These are phyloP conservation scores for Saccharomyces mikatae DNA, from an alignment of 805 yeast genomes.

Conservation along the genomic window DNA sequence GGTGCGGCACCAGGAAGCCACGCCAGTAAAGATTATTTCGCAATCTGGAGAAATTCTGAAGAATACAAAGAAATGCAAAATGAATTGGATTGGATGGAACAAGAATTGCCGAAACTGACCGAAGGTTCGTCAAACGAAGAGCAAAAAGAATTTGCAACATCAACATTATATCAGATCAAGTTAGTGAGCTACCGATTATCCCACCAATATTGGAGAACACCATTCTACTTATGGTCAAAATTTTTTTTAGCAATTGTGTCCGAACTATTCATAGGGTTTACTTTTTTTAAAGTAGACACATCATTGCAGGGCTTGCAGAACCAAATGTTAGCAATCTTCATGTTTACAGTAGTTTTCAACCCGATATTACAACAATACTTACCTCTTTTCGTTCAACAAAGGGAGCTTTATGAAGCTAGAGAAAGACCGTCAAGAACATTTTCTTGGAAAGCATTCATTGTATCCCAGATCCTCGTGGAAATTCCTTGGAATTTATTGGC, in stretches of 20 bases:
- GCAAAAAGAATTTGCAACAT: conserved; percentile 35
- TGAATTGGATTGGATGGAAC: conserved; percentile 55
- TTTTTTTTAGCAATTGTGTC: conserved; percentile 40
- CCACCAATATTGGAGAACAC: conserved; percentile 57
- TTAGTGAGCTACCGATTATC: conserved; percentile 44
- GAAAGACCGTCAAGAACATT: conserved; percentile 61
- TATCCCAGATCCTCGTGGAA: conserved; percentile 52
- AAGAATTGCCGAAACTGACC: conserved; percentile 37
- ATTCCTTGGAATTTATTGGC: conserved; percentile 48
- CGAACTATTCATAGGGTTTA: conserved; percentile 55
- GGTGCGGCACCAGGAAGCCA: conserved; percentile 72
- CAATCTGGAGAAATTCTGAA: conserved; percentile 60
- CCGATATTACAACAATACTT: conserved; percentile 50
- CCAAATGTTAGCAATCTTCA: conserved; percentile 63
- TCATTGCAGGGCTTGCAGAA: conserved; percentile 62
- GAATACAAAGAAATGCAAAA: conserved; percentile 47
- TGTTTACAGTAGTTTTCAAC: conserved; percentile 45
- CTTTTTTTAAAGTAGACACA: conserved; percentile 53
- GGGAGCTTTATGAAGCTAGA: conserved; percentile 57
- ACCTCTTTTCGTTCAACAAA: conserved; percentile 48
- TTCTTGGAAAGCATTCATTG: conserved; percentile 49
- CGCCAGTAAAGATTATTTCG: conserved; percentile 55
- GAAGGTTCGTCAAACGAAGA: conserved; percentile 23
- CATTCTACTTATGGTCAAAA: conserved; percentile 48
- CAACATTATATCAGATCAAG: conserved; percentile 32